Conservation (phyloP, 2,329 filamentous ascomycete genomes). For the Bipolaris sorokiniana region DNA sequence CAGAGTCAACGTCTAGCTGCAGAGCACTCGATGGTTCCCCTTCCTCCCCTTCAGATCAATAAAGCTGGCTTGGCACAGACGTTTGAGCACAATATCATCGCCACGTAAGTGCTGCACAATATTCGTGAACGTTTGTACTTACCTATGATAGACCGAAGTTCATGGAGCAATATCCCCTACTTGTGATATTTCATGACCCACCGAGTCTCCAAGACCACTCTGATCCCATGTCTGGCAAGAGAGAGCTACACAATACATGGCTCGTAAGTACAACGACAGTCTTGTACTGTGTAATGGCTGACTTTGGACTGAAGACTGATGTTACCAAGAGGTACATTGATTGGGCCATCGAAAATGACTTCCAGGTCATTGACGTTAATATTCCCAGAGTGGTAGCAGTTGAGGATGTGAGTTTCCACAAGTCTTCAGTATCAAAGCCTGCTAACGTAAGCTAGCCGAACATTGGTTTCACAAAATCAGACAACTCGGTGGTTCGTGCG, state of each 20-base stretch:
- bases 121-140: not conserved
- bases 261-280: conserved; percentile 67
- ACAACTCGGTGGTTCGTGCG: conserved; percentile 52
- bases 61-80: conserved; percentile 73
- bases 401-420: conserved; percentile 58
- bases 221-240: conserved; percentile 64
- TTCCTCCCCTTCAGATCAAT: conserved; percentile 77
- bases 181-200: conserved; percentile 92
- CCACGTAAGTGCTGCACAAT: conserved; percentile 61
- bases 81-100: conserved; percentile 85
- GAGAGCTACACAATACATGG: conserved; percentile 86
- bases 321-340: conserved; percentile 79
- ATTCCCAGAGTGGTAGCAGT: conserved; percentile 78
- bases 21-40: conserved; percentile 76
- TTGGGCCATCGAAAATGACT: conserved; percentile 78
- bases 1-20: conserved; percentile 75
- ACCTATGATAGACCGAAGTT: conserved; percentile 63
- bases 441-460: conserved; percentile 22
- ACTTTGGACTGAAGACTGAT: conserved; percentile 70
- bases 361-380: conserved; percentile 90
- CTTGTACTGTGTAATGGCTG: conserved; percentile 49
- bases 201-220: conserved; percentile 52
- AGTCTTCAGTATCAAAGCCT: not conserved
- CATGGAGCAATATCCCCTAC: conserved; percentile 67
- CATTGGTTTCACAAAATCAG: conserved; percentile 52